These are phyloP conservation scores for Gaillardinia entomophila DNA, from an alignment of 805 yeast genomes.

Conservation along the genomic window DNA sequence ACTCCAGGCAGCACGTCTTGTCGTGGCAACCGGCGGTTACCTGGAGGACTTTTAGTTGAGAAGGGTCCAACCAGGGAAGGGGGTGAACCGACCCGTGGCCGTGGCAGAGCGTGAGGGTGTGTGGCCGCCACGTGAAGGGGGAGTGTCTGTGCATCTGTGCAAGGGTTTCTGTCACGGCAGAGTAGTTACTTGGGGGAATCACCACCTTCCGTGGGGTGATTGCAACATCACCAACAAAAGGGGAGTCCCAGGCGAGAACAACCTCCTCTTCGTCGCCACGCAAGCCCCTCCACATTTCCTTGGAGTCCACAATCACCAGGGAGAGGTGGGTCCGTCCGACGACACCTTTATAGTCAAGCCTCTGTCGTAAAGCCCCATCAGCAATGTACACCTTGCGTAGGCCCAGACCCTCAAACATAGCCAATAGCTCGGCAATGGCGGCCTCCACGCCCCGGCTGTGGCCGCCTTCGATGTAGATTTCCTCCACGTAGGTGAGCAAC, in stretches of 20 bases:
- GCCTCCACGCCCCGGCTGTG: neutral
- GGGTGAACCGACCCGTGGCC: neutral
- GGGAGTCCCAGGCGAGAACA: neutral
- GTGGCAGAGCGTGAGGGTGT: neutral
- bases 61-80: slow-evolving; percentile 11
- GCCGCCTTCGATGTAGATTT: slow-evolving; percentile 25
- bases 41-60: slow-evolving; percentile 1
- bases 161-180: neutral
- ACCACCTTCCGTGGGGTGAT: neutral
- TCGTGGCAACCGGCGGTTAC: slow-evolving; percentile 49
- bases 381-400: slow-evolving; percentile 14
- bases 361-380: slow-evolving; percentile 6
- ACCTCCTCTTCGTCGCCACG: neutral
- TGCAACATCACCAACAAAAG: too few relatives aligned
- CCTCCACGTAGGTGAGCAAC: slow-evolving; percentile 25
- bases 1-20: slow-evolving; percentile 32
- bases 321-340: neutral
- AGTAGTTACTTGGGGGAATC: neutral
- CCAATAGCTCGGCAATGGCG: slow-evolving; percentile 1
- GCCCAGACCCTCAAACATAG: slow-evolving; percentile 1
- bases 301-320: neutral
- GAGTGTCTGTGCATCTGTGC: neutral
- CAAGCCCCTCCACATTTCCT: neutral
- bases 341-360: slow-evolving; percentile 3
- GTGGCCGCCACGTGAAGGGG: neutral